phyloP scores from a whole-genome alignment of 169 alveolate genomes.

The Theileria sp. region DNA sequence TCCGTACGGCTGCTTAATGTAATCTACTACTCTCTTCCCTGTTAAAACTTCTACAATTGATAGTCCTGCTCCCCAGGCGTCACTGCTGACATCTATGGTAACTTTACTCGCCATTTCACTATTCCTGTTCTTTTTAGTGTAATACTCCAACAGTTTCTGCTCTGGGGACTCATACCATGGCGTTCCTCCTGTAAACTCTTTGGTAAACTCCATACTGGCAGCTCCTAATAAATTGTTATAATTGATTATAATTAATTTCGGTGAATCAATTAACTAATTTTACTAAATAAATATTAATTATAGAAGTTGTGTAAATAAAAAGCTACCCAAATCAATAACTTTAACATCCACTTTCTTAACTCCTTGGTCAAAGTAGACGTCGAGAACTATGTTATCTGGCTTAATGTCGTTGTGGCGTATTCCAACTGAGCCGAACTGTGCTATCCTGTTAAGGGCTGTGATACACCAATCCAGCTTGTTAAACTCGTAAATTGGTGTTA shows the following conservation, averaged over 20 bases:
- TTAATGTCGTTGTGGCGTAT: conserved; percentile 83
- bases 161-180: conserved; percentile 88
- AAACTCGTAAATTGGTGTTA: conserved; percentile 79
- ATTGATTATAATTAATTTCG: background rate
- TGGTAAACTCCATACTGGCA: conserved; percentile 83
- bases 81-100: conserved; percentile 76
- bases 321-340: conserved; percentile 76
- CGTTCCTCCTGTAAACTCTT: conserved; percentile 85
- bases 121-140: conserved; percentile 80
- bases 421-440: conserved; percentile 79
- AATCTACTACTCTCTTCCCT: conserved; percentile 81
- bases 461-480: conserved; percentile 84
- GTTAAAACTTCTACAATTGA: conserved; percentile 80
- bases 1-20: conserved; percentile 76
- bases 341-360: conserved; percentile 80
- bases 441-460: conserved; percentile 79
- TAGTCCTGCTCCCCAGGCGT: conserved; percentile 86
- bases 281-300: background rate
- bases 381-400: conserved; percentile 84
- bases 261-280: too few species aligned
- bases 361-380: conserved; percentile 70
- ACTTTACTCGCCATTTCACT: conserved; percentile 73
- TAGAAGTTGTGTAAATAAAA: background rate
- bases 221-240: conserved; percentile 30
- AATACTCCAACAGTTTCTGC: conserved; percentile 79